phyloP scores from a whole-genome alignment of 2,329 filamentous ascomycete genomes.

The Exophiala viscosa region DNA sequence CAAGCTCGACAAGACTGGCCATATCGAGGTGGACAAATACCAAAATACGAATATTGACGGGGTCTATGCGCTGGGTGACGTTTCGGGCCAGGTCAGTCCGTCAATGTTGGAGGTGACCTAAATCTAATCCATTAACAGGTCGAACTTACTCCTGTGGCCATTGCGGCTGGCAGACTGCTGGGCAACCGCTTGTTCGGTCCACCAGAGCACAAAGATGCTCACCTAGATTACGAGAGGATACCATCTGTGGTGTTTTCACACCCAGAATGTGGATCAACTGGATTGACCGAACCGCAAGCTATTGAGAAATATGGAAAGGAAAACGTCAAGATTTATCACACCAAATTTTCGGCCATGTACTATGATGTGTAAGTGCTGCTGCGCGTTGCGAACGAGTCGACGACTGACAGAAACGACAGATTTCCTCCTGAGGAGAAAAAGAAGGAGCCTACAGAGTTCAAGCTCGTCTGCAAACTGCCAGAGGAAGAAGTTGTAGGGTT shows the following conservation, averaged over 20 bases:
- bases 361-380: conserved; percentile 34
- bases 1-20: conserved; percentile 37
- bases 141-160: conserved; percentile 51
- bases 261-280: conserved; percentile 48
- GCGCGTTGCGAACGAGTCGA: neutral
- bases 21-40: conserved; percentile 48
- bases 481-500: conserved; percentile 51
- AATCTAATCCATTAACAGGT: conserved; percentile 27
- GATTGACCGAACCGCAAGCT: conserved; percentile 50
- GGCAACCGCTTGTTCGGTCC: conserved; percentile 50
- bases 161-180: conserved; percentile 50
- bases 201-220: conserved; percentile 40
- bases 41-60: conserved; percentile 48
- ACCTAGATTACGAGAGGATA: conserved; percentile 49
- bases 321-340: conserved; percentile 50
- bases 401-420: conserved; percentile 43
- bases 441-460: conserved; percentile 50
- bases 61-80: conserved; percentile 50
- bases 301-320: conserved; percentile 47
- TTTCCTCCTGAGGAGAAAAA: conserved; percentile 47
- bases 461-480: conserved; percentile 47
- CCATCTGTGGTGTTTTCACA: conserved; percentile 53
- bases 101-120: no score
- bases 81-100: conserved; percentile 41
- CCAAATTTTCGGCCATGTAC: conserved; percentile 49